Percentiles rank a stretch among this genome's conserved stretches.
Evolutionary conservation across 345 rosid species (phyloP).

Genomic region (Lagerstroemia speciosa): DNA sequence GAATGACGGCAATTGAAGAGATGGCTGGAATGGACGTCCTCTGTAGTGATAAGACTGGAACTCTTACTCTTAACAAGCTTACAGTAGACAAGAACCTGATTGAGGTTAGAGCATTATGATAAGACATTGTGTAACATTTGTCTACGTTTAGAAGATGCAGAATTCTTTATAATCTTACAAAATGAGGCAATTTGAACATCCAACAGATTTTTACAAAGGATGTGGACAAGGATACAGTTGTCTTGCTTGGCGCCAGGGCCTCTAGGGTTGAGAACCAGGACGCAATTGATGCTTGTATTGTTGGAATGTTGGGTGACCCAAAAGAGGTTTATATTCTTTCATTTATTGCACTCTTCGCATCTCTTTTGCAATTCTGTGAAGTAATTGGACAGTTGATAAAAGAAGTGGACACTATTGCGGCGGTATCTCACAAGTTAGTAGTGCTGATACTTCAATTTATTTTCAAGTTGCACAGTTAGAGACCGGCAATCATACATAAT

Average conservation of each 20-base stretch:
- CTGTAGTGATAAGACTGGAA: conserved; percentile 85
- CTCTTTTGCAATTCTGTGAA: background rate
- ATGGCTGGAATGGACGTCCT: conserved; percentile 91
- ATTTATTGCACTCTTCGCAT: background rate
- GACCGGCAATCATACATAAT: too few species aligned
- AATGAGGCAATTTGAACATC: too few species aligned
- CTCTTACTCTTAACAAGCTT: conserved; percentile 82
- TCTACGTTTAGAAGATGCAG: too few species aligned
- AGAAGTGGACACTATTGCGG: too few species aligned
- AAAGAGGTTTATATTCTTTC: conserved; percentile 27
- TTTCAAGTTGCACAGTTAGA: too few species aligned
- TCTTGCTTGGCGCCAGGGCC: conserved; percentile 67
- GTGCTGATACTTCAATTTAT: too few species aligned
- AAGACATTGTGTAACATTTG: too few species aligned
- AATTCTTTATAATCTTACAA: too few species aligned
- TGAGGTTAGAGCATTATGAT: conserved; percentile 33
- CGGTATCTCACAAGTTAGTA: too few species aligned
- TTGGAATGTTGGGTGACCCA: conserved; percentile 51
- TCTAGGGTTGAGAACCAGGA: conserved; percentile 82
- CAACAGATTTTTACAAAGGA: conserved; percentile 32
- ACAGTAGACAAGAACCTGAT: conserved; percentile 70
- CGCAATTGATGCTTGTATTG: conserved; percentile 61
- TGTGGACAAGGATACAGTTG: conserved; percentile 44
- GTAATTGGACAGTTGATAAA: too few species aligned
- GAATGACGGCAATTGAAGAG: conserved; percentile 90